Base-by-base conservation (phyloP, 2,329 filamentous ascomycete genomes). In the Pseudogymnoascus sp. region DNA sequence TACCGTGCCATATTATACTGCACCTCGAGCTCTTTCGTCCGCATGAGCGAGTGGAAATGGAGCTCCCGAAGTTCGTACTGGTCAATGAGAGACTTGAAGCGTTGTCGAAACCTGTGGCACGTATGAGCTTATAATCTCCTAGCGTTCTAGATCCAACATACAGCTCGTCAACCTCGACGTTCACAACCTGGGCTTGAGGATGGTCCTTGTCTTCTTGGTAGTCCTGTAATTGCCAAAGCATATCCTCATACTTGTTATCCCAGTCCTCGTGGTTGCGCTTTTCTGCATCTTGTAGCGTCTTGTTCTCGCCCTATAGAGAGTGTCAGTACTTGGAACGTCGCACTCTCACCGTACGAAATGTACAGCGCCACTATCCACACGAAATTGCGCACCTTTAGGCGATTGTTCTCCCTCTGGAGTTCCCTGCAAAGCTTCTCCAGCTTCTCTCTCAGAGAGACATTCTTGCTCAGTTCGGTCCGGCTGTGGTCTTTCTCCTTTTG, bases 401-500 rank as follows among this genome's bases (percentile, higher is more conserved):
- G 95, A 76, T 97, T 97, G 74, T 99, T 99, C 71, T 99, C 94
- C 69, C 93, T 89, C 63, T 95, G 94, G 61, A 99, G 81, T 74
- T 99, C 94, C 61, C 94, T 82, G 69, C 92, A 97, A 32, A 99
- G 79, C 73, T 97, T 99, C 75, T 99, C 94, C 50, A 99, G 79
- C 76, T 97, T 97, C 73, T 97, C 92, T 74, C 96, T 97, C 71
- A 97, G 84, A 1, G 87, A 89, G 18, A 89, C 87, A 20, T 92
- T 93, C 76, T 96, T 96, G 76, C 86, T 93, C 61, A 96, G 79
- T 73, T 99, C 94, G 54, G 87, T 89, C 68, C 91, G 86, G 62
- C 89, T 88, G 67, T 90, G 86, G 72, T 99, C 94, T 74, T 96
- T 95, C 70, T 99, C 94, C 73, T 97, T 99, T 74, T 99, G 94